phyloP scores from a whole-genome alignment of 768 basidiomycete genomes.

The Pulveroboletus sp. region DNA sequence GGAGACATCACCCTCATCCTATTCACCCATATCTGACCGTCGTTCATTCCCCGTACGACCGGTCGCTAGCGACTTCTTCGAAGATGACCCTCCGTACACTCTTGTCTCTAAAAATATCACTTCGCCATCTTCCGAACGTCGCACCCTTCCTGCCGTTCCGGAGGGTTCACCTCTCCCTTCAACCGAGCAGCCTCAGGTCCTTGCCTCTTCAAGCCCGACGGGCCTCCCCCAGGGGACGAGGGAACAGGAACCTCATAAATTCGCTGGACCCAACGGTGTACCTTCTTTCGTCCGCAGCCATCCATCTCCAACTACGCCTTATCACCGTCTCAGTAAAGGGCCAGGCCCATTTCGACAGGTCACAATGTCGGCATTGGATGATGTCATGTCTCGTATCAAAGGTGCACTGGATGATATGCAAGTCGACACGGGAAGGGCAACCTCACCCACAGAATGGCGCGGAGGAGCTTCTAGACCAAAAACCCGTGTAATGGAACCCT shows the following conservation, averaged over 20 bases:
- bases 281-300: constrained; percentile 14
- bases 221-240: constrained; percentile 10
- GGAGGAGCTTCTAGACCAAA: constrained; percentile 19
- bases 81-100: constrained; percentile 38
- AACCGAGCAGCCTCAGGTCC: constrained; percentile 8
- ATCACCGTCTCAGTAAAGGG: constrained; percentile 23
- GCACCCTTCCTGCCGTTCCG: constrained; percentile 12
- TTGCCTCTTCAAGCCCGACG: neutral
- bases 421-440: constrained; percentile 33
- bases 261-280: constrained; percentile 18
- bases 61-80: constrained; percentile 71
- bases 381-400: constrained; percentile 83
- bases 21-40: constrained; percentile 19
- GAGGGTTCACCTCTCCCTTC: constrained; percentile 11
- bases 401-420: constrained; percentile 74
- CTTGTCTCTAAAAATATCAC: constrained; percentile 36
- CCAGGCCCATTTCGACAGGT: constrained; percentile 41
- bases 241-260: constrained; percentile 19
- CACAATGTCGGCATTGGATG: constrained; percentile 71
- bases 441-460: constrained; percentile 20
- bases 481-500: constrained; percentile 17
- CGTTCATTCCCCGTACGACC: constrained; percentile 40
- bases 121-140: constrained; percentile 18
- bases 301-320: constrained; percentile 12
- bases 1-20: constrained; percentile 15